phyloP scores from a whole-genome alignment of 352 stramenopile genomes.

The Blastocystis sp. region DNA sequence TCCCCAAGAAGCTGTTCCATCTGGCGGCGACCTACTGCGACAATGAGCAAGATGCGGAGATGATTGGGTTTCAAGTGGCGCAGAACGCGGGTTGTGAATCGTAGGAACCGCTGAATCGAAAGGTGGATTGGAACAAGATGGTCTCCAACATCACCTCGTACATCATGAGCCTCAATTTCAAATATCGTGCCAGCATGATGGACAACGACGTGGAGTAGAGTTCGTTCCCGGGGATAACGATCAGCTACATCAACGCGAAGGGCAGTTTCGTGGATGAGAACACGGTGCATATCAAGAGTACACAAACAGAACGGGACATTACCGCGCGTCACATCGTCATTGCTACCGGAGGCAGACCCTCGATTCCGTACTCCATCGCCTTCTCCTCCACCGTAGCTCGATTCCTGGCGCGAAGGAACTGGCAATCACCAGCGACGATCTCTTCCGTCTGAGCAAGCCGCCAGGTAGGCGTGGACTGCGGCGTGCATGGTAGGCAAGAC shows the following conservation, averaged over 20 bases:
- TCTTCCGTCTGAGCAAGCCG: constrained; percentile 79
- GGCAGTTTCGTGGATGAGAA: constrained; percentile 86
- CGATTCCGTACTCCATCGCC: constrained; percentile 84
- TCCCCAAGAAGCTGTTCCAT: constrained; percentile 99
- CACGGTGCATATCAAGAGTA: constrained; percentile 88
- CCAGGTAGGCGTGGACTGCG: constrained; percentile 77
- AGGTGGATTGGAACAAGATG: constrained; percentile 88
- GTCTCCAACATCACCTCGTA: constrained; percentile 92
- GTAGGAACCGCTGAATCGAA: constrained; percentile 17
- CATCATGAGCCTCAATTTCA: constrained; percentile 96
- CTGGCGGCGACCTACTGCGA: constrained; percentile 89
- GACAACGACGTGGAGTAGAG: constrained; percentile 3
- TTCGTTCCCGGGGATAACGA: background rate
- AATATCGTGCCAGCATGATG: constrained; percentile 37
- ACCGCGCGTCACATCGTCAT: constrained; percentile 91
- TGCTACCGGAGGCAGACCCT: constrained; percentile 90
- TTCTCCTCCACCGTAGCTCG: constrained; percentile 73
- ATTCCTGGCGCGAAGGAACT: constrained; percentile 80
- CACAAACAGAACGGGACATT: constrained; percentile 84
- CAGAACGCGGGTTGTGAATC: background rate
- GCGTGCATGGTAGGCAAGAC: constrained; percentile 83
- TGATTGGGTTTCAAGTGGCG: constrained; percentile 85
- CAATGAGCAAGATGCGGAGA: constrained; percentile 82
- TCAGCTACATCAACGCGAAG: constrained; percentile 64
- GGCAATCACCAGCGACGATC: constrained; percentile 86